Conservation (phyloP, 2,329 filamentous ascomycete genomes). For the Talaromyces amestolkiae region DNA sequence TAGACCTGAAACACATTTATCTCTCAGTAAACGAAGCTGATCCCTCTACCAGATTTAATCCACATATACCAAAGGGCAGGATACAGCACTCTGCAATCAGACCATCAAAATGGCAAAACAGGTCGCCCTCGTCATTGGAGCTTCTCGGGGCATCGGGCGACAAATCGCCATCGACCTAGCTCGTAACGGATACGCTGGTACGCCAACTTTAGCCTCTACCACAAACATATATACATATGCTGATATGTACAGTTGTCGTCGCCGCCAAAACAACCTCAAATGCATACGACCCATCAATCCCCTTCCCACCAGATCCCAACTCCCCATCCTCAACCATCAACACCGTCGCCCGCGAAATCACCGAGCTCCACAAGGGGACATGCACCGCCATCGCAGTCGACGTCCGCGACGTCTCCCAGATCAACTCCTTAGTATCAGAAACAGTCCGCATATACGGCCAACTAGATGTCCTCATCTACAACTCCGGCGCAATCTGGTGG, state of each 20-base stretch:
- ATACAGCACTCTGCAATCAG: not conserved
- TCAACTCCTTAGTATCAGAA: slow-evolving; percentile 58
- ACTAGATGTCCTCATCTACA: slow-evolving; percentile 76
- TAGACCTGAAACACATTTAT: not conserved
- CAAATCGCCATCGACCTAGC: slow-evolving; percentile 78
- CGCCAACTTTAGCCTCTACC: slow-evolving; percentile 7
- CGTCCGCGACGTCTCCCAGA: slow-evolving; percentile 61
- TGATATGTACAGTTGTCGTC: slow-evolving; percentile 61
- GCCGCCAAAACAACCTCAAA: slow-evolving; percentile 73
- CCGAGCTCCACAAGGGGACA: slow-evolving; percentile 56
- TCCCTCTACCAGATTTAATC: not conserved
- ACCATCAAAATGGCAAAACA: slow-evolving; percentile 25
- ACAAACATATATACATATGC: not conserved
- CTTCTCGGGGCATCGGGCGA: slow-evolving; percentile 75
- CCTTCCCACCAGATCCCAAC: slow-evolving; percentile 75
- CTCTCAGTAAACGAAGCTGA: not conserved
- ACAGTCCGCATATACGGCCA: slow-evolving; percentile 60
- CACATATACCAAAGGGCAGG: too few relatives aligned
- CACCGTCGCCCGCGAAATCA: slow-evolving; percentile 75
- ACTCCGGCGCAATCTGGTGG: slow-evolving; percentile 85
- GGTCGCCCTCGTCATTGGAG: slow-evolving; percentile 71
- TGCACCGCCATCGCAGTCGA: slow-evolving; percentile 69
- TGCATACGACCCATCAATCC: slow-evolving; percentile 47
- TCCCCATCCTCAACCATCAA: slow-evolving; percentile 72
- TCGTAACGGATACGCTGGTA: slow-evolving; percentile 67